Evolutionary conservation across 352 stramenopile genomes (phyloP), one percentile per base, ranked within the genome.

Genomic region (Globisporangium okanoganense): DNA sequence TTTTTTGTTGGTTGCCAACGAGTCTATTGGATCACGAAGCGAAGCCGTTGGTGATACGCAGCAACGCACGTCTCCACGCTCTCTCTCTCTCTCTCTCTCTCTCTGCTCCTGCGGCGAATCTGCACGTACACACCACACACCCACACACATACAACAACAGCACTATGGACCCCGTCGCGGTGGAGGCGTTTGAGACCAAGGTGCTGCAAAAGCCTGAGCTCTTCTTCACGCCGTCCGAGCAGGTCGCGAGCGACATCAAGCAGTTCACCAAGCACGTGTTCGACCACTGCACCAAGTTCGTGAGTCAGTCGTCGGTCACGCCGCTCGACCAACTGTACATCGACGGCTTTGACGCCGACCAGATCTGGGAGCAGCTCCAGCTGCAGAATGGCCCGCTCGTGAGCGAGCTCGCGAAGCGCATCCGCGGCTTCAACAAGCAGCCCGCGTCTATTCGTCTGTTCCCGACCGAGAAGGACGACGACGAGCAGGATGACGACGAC

Each of bases 341-440:
- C 56, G 82, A 92, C 36, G 85, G 79, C 58, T 94, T 94, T 50
- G 81, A 94, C 47, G 79, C 81, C 12, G 82, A 94, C 62, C 85
- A 92, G 70, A 81, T 94, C 45, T 94, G 85, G 85, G 85, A 92
- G 67, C 85, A 94, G 67, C 73, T 94, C n/a, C 78, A 82, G 40
- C 71, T 94, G 57, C 76, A 89, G 65, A 94, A 94, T 62, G 80
- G 66, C 16, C 82, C 85, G 64, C 60, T 94, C 41, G 67, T 88
- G 45, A 69, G 74, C 48, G 81, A 92, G 66, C 72, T 91, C 49
- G 71, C 71, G 55, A 86, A 88, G 72, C 80, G 79, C 65, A 90
- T 92, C 53, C 79, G 79, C 43, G 73, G 62, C 12, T 83, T 93
- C 59, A 31, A 67, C 50, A 94, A 92, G 71, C 76, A 85, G 31